Conservation (phyloP, 1,284 basidiomycete genomes). For the Rhodotorula sp. region DNA sequence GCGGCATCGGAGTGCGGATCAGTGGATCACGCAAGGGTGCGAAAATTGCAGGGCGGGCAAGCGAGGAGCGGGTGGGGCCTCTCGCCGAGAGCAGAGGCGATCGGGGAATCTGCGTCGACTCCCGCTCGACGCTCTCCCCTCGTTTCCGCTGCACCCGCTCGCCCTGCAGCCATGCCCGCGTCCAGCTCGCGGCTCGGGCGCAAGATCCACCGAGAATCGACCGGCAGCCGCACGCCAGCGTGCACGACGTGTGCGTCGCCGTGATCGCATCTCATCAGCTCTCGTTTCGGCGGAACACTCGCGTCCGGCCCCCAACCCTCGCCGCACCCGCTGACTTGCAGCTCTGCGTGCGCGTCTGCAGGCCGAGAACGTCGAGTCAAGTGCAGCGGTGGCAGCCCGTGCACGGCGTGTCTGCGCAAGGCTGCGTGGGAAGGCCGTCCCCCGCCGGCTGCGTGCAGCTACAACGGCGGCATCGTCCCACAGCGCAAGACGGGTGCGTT, state of each 20-base stretch:
- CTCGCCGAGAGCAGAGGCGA: too few relatives aligned
- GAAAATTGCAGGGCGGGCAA: too few relatives aligned
- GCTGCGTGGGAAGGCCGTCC: constrained; percentile 28
- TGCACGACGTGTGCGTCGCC: background rate
- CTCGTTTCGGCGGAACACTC: background rate
- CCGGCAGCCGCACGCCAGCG: background rate
- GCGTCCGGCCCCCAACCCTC: background rate
- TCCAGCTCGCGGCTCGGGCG: too few relatives aligned
- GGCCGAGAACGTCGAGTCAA: constrained; percentile 18
- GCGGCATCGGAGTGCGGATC: too few relatives aligned
- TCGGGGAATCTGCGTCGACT: too few relatives aligned
- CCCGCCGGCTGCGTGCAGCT: constrained; percentile 16
- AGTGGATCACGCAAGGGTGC: too few relatives aligned
- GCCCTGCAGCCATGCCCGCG: too few relatives aligned
- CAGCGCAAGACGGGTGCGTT: background rate
- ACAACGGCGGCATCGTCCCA: constrained; percentile 7
- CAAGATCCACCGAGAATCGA: too few relatives aligned
- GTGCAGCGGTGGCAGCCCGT: constrained; percentile 21
- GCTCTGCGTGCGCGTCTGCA: background rate
- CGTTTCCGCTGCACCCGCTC: too few relatives aligned
- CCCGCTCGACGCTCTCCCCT: too few relatives aligned
- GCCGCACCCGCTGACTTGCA: background rate
- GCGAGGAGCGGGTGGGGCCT: too few relatives aligned
- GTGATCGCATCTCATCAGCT: background rate
- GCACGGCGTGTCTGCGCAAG: constrained; percentile 20